Percentiles rank a stretch among this genome's conserved stretches.
These are phyloP conservation scores for Fusarium euwallaceae DNA, from an alignment of 2,329 filamentous ascomycete species.

Conservation along the genomic window DNA sequence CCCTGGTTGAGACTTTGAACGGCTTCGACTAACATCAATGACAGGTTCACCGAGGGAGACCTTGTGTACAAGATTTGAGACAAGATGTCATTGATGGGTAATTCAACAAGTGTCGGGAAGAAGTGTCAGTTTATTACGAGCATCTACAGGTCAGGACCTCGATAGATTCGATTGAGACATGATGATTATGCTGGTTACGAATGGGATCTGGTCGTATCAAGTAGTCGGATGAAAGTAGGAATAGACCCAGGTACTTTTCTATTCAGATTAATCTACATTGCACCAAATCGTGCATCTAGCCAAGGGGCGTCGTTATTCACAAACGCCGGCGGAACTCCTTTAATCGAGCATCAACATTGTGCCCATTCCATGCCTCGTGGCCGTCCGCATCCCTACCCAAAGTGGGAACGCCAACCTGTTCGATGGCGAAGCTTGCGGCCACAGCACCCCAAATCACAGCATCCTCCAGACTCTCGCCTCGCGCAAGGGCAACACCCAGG, in stretches of 20 bases:
- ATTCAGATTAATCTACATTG: constrained; percentile 23
- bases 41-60: constrained; percentile 71
- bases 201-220: constrained; percentile 2
- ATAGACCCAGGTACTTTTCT: constrained; percentile 23
- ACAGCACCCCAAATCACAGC: constrained; percentile 84
- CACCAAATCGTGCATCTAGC: constrained; percentile 10
- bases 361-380: constrained; percentile 73
- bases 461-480: constrained; percentile 73
- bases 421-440: constrained; percentile 91
- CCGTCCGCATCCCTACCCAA: constrained; percentile 61
- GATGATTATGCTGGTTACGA: constrained; percentile 14
- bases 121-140: constrained; percentile 5
- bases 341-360: constrained; percentile 65
- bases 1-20: background rate
- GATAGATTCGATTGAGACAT: constrained; percentile 11
- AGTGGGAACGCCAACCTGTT: constrained; percentile 87
- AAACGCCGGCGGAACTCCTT: constrained; percentile 62
- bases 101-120: constrained; percentile 23
- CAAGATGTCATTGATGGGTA: background rate
- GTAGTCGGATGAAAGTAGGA: constrained; percentile 20
- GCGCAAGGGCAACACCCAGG: constrained; percentile 69
- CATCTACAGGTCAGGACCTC: constrained; percentile 4
- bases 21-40: constrained; percentile 35
- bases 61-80: constrained; percentile 77
- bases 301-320: constrained; percentile 29